These are phyloP conservation scores for Fusarium neocosmosporiellum DNA, from an alignment of 2,329 filamentous ascomycete genomes.

Conservation along the genomic window DNA sequence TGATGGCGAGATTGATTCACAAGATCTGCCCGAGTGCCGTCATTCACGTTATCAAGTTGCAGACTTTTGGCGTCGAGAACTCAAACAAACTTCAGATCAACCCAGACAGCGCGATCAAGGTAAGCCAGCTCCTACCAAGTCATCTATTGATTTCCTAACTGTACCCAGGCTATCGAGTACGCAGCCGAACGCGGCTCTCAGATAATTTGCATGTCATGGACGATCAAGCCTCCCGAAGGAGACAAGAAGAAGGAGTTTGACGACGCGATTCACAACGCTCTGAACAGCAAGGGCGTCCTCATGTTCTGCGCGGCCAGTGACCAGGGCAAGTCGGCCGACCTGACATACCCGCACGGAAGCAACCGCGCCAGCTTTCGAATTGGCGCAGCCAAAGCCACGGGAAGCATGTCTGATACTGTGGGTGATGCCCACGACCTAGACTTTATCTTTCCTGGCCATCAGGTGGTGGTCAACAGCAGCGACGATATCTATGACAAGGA, in stretches of 20 bases:
- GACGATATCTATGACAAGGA: conserved; percentile 5
- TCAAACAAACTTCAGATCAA: conserved; percentile 11
- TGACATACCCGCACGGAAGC: conserved; percentile 10
- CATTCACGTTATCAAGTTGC: conserved; percentile 13
- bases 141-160: background rate
- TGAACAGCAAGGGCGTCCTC: conserved; percentile 8
- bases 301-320: conserved; percentile 15
- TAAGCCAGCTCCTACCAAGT: background rate
- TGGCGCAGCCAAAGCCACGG: conserved; percentile 17
- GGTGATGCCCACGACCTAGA: conserved; percentile 4
- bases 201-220: conserved; percentile 18
- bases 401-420: conserved; percentile 7
- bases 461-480: conserved; percentile 2
- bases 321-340: conserved; percentile 12
- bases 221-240: conserved; percentile 7
- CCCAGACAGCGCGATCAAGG: conserved; percentile 5
- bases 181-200: background rate
- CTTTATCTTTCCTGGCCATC: conserved; percentile 8
- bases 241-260: conserved; percentile 2
- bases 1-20: conserved; percentile 14
- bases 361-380: conserved; percentile 17
- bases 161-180: conserved; percentile 7
- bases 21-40: conserved; percentile 9
- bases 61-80: background rate
- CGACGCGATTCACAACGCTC: background rate